Evolutionary conservation across 768 basidiomycete species (phyloP), one percentile per base, ranked within the genome.

Genomic region (Xerocomellus dryophilus): DNA sequence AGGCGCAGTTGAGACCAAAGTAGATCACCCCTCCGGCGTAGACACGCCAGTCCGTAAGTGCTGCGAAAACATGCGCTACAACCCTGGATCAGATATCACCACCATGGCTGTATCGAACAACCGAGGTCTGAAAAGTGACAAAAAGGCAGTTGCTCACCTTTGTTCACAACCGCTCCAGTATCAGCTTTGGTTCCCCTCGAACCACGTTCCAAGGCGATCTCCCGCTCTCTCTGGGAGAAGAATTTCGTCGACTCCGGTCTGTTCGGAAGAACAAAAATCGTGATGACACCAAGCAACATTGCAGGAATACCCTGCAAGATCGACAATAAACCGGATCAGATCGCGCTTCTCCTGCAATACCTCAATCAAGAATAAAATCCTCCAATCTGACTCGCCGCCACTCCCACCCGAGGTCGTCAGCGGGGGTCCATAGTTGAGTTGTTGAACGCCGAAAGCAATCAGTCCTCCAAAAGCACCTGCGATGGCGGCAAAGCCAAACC

Each of bases 381-480:
- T 69, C 70, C 69, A 71, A 46, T 72, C 66, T 4, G 67, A 68
- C 48, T 71, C 43, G n/a, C 63, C 68, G 1, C 70, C 66, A 50
- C 57, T 51, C n/a, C 57, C 66, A 7, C 65, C 63, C 9, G 32
- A 15, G 7, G 66, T 67, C n/a, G 7, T 54, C 34, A 68, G n/a
- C 0, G 54, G 55, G 0, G 63, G 59, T 17, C 68, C 68, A 41
- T 43, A 70, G 17, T 87, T 82, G 84, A 53, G 81, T 63, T 89
- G 79, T 59, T 89, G 86, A 10, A 92, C 75, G 2, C 88, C 90
- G 57, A 87, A 92, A 4, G 90, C 89, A 39, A 93, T 81, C 42
- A 91, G 71, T n/a, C 90, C 90, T 14, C 89, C 88, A 55, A 92
- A 92, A 6, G 90, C 90, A 21, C 90, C 90, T 5, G 90, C 87